Evolutionary conservation across 805 yeast genomes (phyloP).

Genomic region (Candida xiaguanensis): DNA sequence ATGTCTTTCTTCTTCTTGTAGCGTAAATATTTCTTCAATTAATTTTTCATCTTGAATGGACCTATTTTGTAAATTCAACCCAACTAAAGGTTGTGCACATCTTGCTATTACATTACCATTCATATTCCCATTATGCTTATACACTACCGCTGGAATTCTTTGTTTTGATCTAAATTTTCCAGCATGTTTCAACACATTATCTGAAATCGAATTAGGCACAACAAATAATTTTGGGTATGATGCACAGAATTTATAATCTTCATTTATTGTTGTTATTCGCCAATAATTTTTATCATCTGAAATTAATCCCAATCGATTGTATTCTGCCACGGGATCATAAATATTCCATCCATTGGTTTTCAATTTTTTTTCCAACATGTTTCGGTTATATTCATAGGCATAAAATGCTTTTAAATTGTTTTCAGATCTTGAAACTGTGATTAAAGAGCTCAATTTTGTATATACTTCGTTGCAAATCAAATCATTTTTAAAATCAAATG

Average conservation of each 20-base stretch:
- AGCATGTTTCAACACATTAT: slow-evolving; percentile 78
- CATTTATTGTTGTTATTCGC: slow-evolving; percentile 68
- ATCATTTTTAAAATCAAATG: slow-evolving; percentile 67
- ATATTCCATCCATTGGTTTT: slow-evolving; percentile 62
- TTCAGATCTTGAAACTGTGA: slow-evolving; percentile 53
- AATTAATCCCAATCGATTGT: slow-evolving; percentile 64
- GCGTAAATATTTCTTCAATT: slow-evolving; percentile 65
- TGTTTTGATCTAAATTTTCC: slow-evolving; percentile 81
- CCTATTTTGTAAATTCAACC: slow-evolving; percentile 73
- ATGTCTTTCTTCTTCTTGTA: slow-evolving; percentile 41
- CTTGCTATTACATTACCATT: slow-evolving; percentile 80
- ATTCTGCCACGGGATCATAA: slow-evolving; percentile 63
- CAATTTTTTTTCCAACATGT: slow-evolving; percentile 56
- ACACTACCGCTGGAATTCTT: slow-evolving; percentile 79
- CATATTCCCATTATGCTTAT: slow-evolving; percentile 52
- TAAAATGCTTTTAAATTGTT: slow-evolving; percentile 49
- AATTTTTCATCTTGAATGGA: slow-evolving; percentile 90
- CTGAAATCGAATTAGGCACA: slow-evolving; percentile 77
- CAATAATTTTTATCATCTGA: slow-evolving; percentile 38
- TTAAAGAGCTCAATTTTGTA: slow-evolving; percentile 61
- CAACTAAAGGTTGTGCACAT: slow-evolving; percentile 91
- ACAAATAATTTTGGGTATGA: slow-evolving; percentile 70
- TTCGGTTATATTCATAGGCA: slow-evolving; percentile 80
- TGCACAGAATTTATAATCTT: slow-evolving; percentile 60
- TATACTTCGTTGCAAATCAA: slow-evolving; percentile 64